Evolutionary conservation across 2,329 filamentous ascomycete species (phyloP).

Genomic region (Daldinia sp.): DNA sequence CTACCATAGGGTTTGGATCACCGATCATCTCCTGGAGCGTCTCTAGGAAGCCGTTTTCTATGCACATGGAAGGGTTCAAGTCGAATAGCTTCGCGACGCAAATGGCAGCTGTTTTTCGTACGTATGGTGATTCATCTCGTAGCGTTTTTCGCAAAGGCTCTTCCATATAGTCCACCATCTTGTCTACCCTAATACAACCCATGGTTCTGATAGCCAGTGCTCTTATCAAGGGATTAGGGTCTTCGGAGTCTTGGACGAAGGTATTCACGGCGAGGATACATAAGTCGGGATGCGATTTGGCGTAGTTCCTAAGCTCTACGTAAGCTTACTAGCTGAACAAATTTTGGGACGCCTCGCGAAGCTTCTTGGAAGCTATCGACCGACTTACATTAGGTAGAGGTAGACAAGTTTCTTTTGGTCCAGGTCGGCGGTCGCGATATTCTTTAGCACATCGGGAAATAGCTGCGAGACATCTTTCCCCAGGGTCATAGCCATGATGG

Average conservation of each 20-base stretch:
- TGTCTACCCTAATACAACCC: conserved; percentile 97
- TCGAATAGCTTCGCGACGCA: conserved; percentile 99
- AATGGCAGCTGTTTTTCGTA: conserved; percentile 96
- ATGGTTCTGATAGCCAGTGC: conserved; percentile 96
- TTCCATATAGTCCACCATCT: conserved; percentile 99
- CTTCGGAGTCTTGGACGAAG: conserved; percentile 98
- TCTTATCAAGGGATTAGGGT: conserved; percentile 94
- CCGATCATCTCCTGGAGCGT: conserved; percentile 94
- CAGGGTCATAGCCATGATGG: conserved; percentile 99
- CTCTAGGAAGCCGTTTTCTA: conserved; percentile 97
- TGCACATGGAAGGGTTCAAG: conserved; percentile 87
- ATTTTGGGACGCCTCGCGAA: background rate
- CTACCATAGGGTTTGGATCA: conserved; percentile 98
- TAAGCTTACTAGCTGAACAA: conserved; percentile 33
- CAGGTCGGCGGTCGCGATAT: conserved; percentile 92
- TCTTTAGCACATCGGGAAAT: conserved; percentile 98
- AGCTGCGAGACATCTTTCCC: conserved; percentile 98
- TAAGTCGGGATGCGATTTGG: conserved; percentile 97
- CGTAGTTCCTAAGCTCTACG: conserved; percentile 80
- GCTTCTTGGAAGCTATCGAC: background rate
- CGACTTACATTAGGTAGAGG: conserved; percentile 87
- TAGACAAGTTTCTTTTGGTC: conserved; percentile 99
- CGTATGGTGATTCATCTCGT: conserved; percentile 96
- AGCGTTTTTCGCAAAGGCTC: conserved; percentile 95
- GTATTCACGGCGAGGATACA: conserved; percentile 99